Conservation (phyloP, 768 basidiomycete species). For the Chalciporus pseudorubinellus region DNA sequence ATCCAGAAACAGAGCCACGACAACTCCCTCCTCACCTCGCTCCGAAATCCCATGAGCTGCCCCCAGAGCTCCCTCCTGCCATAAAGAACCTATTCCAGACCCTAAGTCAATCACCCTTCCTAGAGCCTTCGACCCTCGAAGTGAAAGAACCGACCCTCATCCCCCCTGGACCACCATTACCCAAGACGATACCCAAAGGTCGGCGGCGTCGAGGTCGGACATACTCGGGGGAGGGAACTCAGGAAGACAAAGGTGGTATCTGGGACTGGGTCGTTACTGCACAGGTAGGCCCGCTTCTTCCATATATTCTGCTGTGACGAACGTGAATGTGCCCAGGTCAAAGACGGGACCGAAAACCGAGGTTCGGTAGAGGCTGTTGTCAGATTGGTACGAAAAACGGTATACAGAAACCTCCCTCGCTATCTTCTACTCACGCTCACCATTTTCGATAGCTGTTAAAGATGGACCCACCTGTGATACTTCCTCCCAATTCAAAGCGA, state of each 20-base stretch:
- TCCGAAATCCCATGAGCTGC: constrained; percentile 34
- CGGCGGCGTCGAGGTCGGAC: constrained; percentile 64
- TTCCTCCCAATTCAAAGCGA: constrained; percentile 64
- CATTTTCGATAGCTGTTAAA: constrained; percentile 50
- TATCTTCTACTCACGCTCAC: constrained; percentile 4
- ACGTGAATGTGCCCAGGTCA: constrained; percentile 49
- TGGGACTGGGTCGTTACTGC: constrained; percentile 79
- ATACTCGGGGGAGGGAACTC: constrained; percentile 59
- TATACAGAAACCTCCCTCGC: constrained; percentile 34
- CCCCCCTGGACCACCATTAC: constrained; percentile 59
- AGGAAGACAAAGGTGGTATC: constrained; percentile 52
- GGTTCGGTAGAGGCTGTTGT: constrained; percentile 77
- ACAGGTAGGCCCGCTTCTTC: constrained; percentile 45
- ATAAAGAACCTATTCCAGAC: constrained; percentile 56
- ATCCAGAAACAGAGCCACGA: constrained; percentile 35
- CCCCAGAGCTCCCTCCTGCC: constrained; percentile 49
- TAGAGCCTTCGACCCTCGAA: constrained; percentile 58
- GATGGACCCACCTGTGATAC: constrained; percentile 52
- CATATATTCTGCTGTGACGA: not conserved
- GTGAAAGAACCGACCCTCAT: constrained; percentile 52
- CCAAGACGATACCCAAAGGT: constrained; percentile 56
- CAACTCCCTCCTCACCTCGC: constrained; percentile 27
- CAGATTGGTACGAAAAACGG: constrained; percentile 66
- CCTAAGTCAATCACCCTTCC: constrained; percentile 60
- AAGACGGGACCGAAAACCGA: constrained; percentile 78